Base-by-base conservation (phyloP, 2,329 filamentous ascomycete genomes). In the Nemania sp. region DNA sequence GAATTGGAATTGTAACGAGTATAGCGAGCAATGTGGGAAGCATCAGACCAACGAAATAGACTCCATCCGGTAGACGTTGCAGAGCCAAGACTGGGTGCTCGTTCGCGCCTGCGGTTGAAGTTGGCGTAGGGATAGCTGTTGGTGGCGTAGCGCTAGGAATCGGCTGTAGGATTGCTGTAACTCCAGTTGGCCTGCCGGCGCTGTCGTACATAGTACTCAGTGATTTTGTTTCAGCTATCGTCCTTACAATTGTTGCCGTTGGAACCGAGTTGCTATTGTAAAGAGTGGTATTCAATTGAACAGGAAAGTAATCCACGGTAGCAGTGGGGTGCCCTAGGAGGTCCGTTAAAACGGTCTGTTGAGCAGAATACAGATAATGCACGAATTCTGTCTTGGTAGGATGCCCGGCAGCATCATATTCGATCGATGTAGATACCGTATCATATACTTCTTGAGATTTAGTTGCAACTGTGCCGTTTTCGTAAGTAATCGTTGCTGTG, bases 1-100 rank as follows among this genome's bases (percentile, higher is more conserved):
- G 68, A 42, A 73, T 67, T 0, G 71, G 70, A n/a, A 74, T 68
- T 9, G 63, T 69, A 23, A 73, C 59, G 2, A 66, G 19, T 14
- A 71, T 67, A 12, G 69, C 66, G 3, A 73, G 43, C 2, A 75
- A 60, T 0, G 69, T 66, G 7, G 74, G 72, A 15, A 75, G 57
- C 56, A 74, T 70, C 36, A 72, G 63, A 3, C 69, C 72, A 2
- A 66, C 42, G 41, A 75, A 68, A 53, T 75, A 74, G 23, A 68
- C 61, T 2, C 53, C 59, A 12, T 67, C 56, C 1, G 69, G 64
- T 14, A 74, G 58, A 6, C 52, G 52, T 17, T 36, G 36, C 6
- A 64, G 17, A n/a, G 53, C 51, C 34, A 66, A 37, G 4, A 37
- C 17, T 31, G 47, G 47, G 12, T 55, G 44, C 5, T 14, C 26